Percentiles rank a stretch among this genome's conserved stretches.
Evolutionary conservation across 148 eudicot genomes (phyloP).

Genomic region (Drosera capensis): DNA sequence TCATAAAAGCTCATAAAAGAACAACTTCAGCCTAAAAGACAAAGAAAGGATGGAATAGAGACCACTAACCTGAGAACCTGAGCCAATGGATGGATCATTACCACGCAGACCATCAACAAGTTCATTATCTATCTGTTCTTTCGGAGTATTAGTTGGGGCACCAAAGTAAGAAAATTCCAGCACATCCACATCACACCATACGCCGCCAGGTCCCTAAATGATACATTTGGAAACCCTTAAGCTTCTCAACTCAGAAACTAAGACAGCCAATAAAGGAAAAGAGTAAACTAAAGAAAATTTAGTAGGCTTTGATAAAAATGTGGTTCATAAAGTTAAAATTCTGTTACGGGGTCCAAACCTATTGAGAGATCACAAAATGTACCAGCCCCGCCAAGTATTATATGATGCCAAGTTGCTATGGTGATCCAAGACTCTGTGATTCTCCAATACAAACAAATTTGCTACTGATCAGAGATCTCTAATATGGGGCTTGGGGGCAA

Average conservation of each 20-base stretch:
- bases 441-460: too few relatives aligned
- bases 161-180: conserved; percentile 56
- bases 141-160: conserved; percentile 55
- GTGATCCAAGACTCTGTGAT: neutral
- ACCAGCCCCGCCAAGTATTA: too few relatives aligned
- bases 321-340: neutral
- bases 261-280: neutral
- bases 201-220: conserved; percentile 59
- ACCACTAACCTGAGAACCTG: conserved; percentile 51
- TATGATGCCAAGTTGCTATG: too few relatives aligned
- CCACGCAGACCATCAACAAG: conserved; percentile 62
- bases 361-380: too few relatives aligned
- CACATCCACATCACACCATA: conserved; percentile 70
- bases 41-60: neutral
- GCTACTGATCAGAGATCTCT: too few relatives aligned
- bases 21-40: neutral
- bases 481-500: too few relatives aligned
- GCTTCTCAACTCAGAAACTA: neutral
- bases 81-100: conserved; percentile 53
- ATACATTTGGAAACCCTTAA: neutral
- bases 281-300: neutral
- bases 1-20: neutral
- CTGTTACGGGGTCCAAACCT: too few relatives aligned
- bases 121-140: conserved; percentile 42
- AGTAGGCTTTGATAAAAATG: neutral